These are phyloP conservation scores for Tylopilus intermedius DNA, from an alignment of 768 basidiomycete genomes.

Conservation along the genomic window DNA sequence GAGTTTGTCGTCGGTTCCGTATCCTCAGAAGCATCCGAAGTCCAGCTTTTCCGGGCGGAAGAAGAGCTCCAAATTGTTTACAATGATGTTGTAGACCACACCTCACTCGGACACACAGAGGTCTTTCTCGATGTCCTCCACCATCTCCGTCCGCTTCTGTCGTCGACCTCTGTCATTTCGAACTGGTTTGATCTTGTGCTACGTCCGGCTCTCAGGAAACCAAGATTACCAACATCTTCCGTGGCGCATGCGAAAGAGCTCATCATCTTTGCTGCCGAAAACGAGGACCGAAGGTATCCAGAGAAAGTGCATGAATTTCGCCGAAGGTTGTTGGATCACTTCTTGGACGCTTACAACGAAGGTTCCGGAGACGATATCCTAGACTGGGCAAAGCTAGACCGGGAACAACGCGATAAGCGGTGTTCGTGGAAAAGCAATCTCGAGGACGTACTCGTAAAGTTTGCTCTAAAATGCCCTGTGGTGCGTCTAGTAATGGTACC, in stretches of 20 bases:
- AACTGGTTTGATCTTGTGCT: slow-evolving; percentile 80
- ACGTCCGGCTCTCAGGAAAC: slow-evolving; percentile 72
- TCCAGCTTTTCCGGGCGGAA: slow-evolving; percentile 48
- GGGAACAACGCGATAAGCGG: slow-evolving; percentile 54
- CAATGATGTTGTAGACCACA: slow-evolving; percentile 60
- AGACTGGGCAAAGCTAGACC: slow-evolving; percentile 67
- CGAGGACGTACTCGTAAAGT: slow-evolving; percentile 67
- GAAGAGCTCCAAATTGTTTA: slow-evolving; percentile 63
- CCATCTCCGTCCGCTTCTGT: slow-evolving; percentile 56
- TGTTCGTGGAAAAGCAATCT: slow-evolving; percentile 73
- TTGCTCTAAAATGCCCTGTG: slow-evolving; percentile 57
- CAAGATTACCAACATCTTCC: slow-evolving; percentile 54
- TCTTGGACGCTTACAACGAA: slow-evolving; percentile 74
- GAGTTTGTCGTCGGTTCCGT: slow-evolving; percentile 49
- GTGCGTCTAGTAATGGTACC: slow-evolving; percentile 40
- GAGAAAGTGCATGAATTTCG: slow-evolving; percentile 64
- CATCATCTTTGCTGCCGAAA: slow-evolving; percentile 55
- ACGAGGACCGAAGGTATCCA: slow-evolving; percentile 37
- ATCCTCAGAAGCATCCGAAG: slow-evolving; percentile 43
- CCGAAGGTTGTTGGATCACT: slow-evolving; percentile 62
- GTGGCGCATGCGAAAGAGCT: slow-evolving; percentile 69
- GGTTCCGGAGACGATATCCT: slow-evolving; percentile 67
- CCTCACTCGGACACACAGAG: slow-evolving; percentile 56
- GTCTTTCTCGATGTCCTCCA: slow-evolving; percentile 62
- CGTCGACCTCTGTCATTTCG: slow-evolving; percentile 63